Conservation (phyloP, 768 basidiomycete species). For the Lactarius deliciosus region DNA sequence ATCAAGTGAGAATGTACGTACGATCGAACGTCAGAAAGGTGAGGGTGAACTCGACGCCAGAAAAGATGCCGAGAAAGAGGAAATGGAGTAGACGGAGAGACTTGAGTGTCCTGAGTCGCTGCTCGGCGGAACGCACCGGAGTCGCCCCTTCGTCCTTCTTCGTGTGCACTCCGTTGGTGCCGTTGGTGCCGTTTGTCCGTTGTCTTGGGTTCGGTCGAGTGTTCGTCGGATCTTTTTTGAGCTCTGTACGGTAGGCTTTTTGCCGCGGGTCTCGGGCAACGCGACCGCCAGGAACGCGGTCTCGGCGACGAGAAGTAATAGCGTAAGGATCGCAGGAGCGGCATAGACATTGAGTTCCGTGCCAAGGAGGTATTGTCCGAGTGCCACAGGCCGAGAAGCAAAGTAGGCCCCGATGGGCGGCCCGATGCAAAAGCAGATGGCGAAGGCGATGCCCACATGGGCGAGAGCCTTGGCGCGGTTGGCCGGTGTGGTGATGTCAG, state of each 20-base stretch:
- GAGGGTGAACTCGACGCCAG: constrained; percentile 94
- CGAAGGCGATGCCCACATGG: constrained; percentile 94
- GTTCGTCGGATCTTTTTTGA: constrained; percentile 30
- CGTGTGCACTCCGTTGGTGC: constrained; percentile 5
- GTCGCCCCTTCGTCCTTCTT: constrained; percentile 22
- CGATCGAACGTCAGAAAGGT: constrained; percentile 92
- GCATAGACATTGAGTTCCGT: constrained; percentile 85
- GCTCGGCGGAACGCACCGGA: constrained; percentile 35
- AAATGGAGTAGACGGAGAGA: constrained; percentile 72
- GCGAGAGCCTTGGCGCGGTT: constrained; percentile 86
- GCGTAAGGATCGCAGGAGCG: constrained; percentile 79
- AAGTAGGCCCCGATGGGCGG: constrained; percentile 97
- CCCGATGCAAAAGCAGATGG: constrained; percentile 89
- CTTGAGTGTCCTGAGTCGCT: constrained; percentile 57
- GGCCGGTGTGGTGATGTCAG: constrained; percentile 80
- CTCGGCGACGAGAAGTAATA: constrained; percentile 75
- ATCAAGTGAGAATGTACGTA: constrained; percentile 40
- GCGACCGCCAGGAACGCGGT: constrained; percentile 71
- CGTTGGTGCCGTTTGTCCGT: constrained; percentile 17
- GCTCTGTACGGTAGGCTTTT: constrained; percentile 6
- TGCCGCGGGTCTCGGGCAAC: constrained; percentile 83
- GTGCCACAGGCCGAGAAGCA: constrained; percentile 77
- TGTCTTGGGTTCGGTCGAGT: background rate
- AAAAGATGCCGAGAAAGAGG: constrained; percentile 85
- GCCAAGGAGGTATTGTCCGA: constrained; percentile 51